Conservation (phyloP, 202 grass and related monocot genomes). For the Schoenoplectus triqueter region DNA sequence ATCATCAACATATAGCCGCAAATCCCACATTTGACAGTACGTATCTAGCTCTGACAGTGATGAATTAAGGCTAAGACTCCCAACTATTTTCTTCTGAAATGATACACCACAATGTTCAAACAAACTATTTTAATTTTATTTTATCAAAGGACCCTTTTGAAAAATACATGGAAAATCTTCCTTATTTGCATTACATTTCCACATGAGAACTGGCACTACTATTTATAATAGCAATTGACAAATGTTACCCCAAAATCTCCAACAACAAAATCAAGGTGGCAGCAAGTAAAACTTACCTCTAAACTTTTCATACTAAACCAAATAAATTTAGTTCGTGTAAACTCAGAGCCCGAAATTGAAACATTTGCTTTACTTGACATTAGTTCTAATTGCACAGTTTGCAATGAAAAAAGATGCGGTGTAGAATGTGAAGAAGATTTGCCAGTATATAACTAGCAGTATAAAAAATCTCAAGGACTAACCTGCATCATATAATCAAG, state of each 20-base stretch:
- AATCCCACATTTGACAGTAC: conserved; percentile 72
- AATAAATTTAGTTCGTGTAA: neutral
- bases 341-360: neutral
- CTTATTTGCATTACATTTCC: neutral
- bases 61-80: conserved; percentile 49
- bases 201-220: neutral
- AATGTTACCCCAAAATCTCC: neutral
- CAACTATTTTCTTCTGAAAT: conserved; percentile 58
- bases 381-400: neutral
- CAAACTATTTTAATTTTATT: neutral
- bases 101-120: neutral
- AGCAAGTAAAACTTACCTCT: neutral
- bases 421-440: conserved; percentile 13
- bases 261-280: neutral
- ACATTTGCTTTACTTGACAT: neutral
- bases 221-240: neutral
- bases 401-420: neutral
- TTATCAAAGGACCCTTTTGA: neutral
- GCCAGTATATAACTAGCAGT: neutral
- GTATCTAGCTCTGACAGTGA: conserved; percentile 52
- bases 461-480: conserved; percentile 28
- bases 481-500: conserved; percentile 79
- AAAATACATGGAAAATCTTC: neutral
- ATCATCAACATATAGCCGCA: conserved; percentile 58
- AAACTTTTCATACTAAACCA: neutral